Base-by-base conservation (phyloP, 148 eudicot genomes). In the Polygonum aviculare region DNA sequence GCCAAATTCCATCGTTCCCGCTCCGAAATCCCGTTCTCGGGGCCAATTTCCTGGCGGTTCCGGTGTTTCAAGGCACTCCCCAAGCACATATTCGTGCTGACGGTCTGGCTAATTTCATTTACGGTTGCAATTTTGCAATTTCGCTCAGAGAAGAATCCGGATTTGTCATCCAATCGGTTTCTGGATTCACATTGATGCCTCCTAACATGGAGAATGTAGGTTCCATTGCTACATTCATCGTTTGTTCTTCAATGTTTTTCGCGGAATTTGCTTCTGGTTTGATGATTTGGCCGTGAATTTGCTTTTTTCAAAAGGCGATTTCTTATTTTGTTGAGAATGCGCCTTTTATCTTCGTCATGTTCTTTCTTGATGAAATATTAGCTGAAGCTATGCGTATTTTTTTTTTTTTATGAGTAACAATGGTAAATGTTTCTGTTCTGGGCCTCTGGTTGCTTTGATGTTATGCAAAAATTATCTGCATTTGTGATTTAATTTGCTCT, bases 11-110 rank as follows among this genome's bases (percentile, higher is more conserved):
- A 35, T 35, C 15, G 72, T 36, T 67, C 72, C 44, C 45, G 72
- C 72, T 36, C 72, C 72, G 72, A 40, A 63, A 12, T 63, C n/a
- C 40, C 70, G 16, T 33, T 65, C 70, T 65, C 35, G 70, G 38
- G 67, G 35, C 33, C 33, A 3, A 12, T 62, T 62, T 62, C 69
- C 69, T 62, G 39, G 69, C 44, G 44, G 19, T 67, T 67, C 21
- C 72, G 72, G 44, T 39, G 69, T 33, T 63, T 63, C 69, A 63
- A 33, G 39, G 44, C 44, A 12, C 41, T 14, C 40, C 15, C 40
- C 21, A 36, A 18, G 16, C 36, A 8, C 44, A 14, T 12, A 35
- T 38, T 67, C 44, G 21, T 67, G 44, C 21, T 67, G 18, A n/a
- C 21, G 44, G 19, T 67, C 45, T 2, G 44, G 38, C 69, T 15